Percentiles rank a stretch among this genome's conserved stretches.
Conservation (phyloP, 495 filamentous ascomycete genomes). For the Cenococcum geophilum region DNA sequence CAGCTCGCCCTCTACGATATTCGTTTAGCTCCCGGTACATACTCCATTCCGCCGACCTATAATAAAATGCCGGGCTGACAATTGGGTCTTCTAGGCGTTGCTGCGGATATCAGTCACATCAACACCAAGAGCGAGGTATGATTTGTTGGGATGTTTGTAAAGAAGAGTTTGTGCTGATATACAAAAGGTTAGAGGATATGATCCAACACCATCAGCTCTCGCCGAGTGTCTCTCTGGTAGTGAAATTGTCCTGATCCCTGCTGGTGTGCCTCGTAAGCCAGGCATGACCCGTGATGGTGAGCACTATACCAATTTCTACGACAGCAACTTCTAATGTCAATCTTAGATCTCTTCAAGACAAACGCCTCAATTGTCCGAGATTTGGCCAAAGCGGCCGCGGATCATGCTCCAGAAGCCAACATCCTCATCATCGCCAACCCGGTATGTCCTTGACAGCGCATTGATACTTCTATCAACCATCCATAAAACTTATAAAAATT, state of each 20-base stretch:
- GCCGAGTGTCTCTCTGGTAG: slow-evolving; percentile 70
- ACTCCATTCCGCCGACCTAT: background rate
- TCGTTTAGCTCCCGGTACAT: slow-evolving; percentile 77
- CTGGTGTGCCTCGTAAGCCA: slow-evolving; percentile 97
- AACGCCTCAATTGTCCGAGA: slow-evolving; percentile 99
- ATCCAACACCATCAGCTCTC: slow-evolving; percentile 67
- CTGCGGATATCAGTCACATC: slow-evolving; percentile 94
- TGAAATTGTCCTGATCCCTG: slow-evolving; percentile 94
- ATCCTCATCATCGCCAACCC: slow-evolving; percentile 98
- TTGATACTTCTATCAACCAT: background rate
- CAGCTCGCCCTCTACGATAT: slow-evolving; percentile 98
- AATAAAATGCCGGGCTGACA: slow-evolving; percentile 9
- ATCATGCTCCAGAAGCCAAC: slow-evolving; percentile 85
- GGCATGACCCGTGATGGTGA: slow-evolving; percentile 96
- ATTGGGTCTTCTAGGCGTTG: slow-evolving; percentile 63
- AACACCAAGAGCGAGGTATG: slow-evolving; percentile 85
- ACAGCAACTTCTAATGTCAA: slow-evolving; percentile 2
- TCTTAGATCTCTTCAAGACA: slow-evolving; percentile 93
- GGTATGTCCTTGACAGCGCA: slow-evolving; percentile 39
- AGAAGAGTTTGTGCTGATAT: slow-evolving; percentile 13
- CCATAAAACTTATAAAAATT: slow-evolving; percentile 4
- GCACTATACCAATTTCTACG: slow-evolving; percentile 1
- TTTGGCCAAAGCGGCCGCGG: slow-evolving; percentile 90
- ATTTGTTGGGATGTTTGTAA: slow-evolving; percentile 3
- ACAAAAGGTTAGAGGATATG: slow-evolving; percentile 71